Conservation (phyloP, 768 basidiomycete species). For the Trametes punicea region DNA sequence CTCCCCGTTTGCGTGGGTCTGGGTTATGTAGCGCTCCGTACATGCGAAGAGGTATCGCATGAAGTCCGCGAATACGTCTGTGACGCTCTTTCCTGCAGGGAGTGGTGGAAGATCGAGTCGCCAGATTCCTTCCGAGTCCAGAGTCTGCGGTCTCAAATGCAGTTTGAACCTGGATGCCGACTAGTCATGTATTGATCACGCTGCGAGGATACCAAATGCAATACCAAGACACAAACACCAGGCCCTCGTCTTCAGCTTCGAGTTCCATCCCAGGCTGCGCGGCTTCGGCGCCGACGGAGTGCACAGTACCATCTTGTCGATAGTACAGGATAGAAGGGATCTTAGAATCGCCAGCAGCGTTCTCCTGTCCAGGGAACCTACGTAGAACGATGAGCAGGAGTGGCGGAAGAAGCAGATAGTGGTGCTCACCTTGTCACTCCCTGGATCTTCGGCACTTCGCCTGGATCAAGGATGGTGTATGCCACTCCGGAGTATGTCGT, state of each 20-base stretch:
- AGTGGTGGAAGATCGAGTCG: conserved; percentile 5
- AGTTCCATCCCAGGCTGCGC: conserved; percentile 37
- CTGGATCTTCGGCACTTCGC: conserved; percentile 37
- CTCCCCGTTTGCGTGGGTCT: conserved; percentile 42
- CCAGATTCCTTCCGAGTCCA: conserved; percentile 7
- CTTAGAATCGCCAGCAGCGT: conserved; percentile 39
- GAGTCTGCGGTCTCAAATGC: conserved; percentile 16
- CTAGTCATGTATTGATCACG: too few species aligned
- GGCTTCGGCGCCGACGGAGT: conserved; percentile 46
- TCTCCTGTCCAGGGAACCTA: conserved; percentile 42
- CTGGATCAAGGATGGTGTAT: conserved; percentile 39
- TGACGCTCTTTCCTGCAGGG: conserved; percentile 26
- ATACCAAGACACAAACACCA: conserved; percentile 6
- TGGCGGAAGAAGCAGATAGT: neutral
- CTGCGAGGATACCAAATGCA: neutral
- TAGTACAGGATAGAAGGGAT: conserved; percentile 50
- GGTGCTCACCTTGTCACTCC: conserved; percentile 38
- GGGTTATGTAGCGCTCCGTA: conserved; percentile 44
- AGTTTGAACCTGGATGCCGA: conserved; percentile 27
- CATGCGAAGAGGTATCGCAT: conserved; percentile 45
- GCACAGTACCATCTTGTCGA: conserved; percentile 36
- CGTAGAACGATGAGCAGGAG: neutral
- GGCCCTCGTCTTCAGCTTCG: conserved; percentile 39
- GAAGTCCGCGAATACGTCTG: conserved; percentile 47
- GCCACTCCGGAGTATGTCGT: conserved; percentile 51